phyloP scores from a whole-genome alignment of 495 filamentous ascomycete genomes.

The Penicillium atrosanguineum region DNA sequence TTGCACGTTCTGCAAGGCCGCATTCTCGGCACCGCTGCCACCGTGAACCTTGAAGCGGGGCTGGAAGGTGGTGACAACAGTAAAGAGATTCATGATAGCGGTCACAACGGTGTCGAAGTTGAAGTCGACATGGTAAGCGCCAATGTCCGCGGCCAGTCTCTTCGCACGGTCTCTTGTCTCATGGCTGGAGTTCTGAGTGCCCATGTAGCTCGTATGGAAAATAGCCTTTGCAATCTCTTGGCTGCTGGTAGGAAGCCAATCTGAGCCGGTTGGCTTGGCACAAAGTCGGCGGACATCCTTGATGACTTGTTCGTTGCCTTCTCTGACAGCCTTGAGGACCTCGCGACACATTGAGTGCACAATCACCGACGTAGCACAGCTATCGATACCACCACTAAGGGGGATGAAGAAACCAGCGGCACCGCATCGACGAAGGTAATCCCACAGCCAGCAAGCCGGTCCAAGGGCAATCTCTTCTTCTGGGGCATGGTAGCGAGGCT shows the following conservation, averaged over 20 bases:
- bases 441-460: conserved; percentile 78
- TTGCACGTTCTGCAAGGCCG: conserved; percentile 81
- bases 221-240: conserved; percentile 64
- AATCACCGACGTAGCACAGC: conserved; percentile 60
- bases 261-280: conserved; percentile 48
- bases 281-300: conserved; percentile 63
- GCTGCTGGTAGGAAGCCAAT: conserved; percentile 51
- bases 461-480: conserved; percentile 77
- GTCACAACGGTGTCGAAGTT: conserved; percentile 70
- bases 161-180: conserved; percentile 74
- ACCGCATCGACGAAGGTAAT: conserved; percentile 69
- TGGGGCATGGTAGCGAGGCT: conserved; percentile 55
- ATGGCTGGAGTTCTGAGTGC: conserved; percentile 65
- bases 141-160: conserved; percentile 66
- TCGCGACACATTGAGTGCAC: conserved; percentile 78
- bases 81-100: conserved; percentile 54
- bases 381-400: conserved; percentile 71
- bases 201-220: conserved; percentile 80
- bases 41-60: conserved; percentile 71
- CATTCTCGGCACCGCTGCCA: conserved; percentile 57
- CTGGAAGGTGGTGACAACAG: conserved; percentile 49
- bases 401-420: conserved; percentile 58
- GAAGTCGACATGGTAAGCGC: conserved; percentile 70
- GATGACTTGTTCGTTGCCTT: conserved; percentile 68
- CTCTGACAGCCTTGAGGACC: conserved; percentile 62